These are phyloP conservation scores for Suhomyces kunorum DNA, from an alignment of 1,139 yeast genomes.

Conservation along the genomic window DNA sequence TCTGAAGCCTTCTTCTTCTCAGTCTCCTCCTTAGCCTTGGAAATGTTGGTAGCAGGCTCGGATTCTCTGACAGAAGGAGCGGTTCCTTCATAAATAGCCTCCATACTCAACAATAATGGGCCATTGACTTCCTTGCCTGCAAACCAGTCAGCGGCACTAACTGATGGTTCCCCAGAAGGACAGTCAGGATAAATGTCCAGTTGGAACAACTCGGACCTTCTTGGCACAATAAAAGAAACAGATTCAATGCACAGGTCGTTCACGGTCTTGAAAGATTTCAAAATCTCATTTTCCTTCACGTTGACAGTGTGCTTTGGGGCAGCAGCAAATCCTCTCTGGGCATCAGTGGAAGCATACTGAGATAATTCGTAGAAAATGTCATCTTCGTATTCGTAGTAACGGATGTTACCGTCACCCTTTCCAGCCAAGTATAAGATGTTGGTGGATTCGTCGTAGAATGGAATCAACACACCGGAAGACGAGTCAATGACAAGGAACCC, in stretches of 20 bases:
- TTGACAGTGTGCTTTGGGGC: slow-evolving; percentile 82
- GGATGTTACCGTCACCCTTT: slow-evolving; percentile 97
- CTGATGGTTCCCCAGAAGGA: slow-evolving; percentile 76
- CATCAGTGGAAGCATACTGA: slow-evolving; percentile 83
- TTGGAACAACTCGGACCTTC: slow-evolving; percentile 91
- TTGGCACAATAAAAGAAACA: slow-evolving; percentile 85
- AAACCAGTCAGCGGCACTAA: slow-evolving; percentile 77
- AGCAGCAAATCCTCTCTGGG: slow-evolving; percentile 94
- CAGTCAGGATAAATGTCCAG: slow-evolving; percentile 91
- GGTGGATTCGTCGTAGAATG: slow-evolving; percentile 80
- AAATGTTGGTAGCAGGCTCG: slow-evolving; percentile 32
- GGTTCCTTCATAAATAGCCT: slow-evolving; percentile 75
- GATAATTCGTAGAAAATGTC: slow-evolving; percentile 81
- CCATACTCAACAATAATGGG: slow-evolving; percentile 80
- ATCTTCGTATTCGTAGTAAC: slow-evolving; percentile 83
- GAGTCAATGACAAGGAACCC: slow-evolving; percentile 85
- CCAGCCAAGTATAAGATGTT: slow-evolving; percentile 87
- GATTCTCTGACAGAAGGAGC: slow-evolving; percentile 46
- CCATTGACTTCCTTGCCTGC: slow-evolving; percentile 75
- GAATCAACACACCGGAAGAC: slow-evolving; percentile 91
- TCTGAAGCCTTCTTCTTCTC: slow-evolving; percentile 24
- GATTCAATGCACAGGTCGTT: slow-evolving; percentile 85
- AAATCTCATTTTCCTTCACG: slow-evolving; percentile 80
- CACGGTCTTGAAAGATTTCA: slow-evolving; percentile 79
- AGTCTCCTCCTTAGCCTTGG: slow-evolving; percentile 28